A percentile compares a stretch with the other conserved stretches of the same genome.
Evolutionary conservation across 805 yeast species (phyloP).

Genomic region (Allodekkera sacchari): DNA sequence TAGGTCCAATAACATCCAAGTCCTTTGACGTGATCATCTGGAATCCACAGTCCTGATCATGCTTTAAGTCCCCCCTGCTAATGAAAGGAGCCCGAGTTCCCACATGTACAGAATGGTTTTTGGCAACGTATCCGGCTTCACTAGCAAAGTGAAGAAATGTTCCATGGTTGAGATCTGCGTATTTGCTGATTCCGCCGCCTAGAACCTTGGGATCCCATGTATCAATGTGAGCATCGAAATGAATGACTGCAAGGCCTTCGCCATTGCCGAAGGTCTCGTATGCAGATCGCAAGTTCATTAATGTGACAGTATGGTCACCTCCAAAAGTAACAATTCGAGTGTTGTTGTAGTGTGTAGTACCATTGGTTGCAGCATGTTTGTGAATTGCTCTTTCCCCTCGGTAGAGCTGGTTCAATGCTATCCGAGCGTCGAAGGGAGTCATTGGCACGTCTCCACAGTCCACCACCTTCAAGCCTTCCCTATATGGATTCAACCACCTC

Average conservation of each 20-base stretch:
- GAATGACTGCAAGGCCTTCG: conserved; percentile 42
- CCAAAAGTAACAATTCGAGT: conserved; percentile 44
- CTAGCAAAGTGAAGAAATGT: conserved; percentile 64
- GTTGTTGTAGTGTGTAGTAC: conserved; percentile 13
- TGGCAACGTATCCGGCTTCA: conserved; percentile 51
- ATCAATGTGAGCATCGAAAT: conserved; percentile 63
- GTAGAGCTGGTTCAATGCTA: conserved; percentile 48
- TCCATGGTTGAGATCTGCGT: conserved; percentile 53
- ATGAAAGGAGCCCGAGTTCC: conserved; percentile 61
- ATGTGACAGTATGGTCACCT: conserved; percentile 53
- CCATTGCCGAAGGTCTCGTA: conserved; percentile 41
- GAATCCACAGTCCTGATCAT: conserved; percentile 46
- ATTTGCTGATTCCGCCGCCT: conserved; percentile 55
- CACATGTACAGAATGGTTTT: conserved; percentile 45
- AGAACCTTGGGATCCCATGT: conserved; percentile 60
- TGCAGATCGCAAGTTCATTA: conserved; percentile 43
- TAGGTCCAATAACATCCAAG: conserved; percentile 32
- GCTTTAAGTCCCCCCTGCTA: conserved; percentile 23
- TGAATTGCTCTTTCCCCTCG: conserved; percentile 44
- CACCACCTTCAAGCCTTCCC: conserved; percentile 29
- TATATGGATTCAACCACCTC: conserved; percentile 34
- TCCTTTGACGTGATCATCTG: conserved; percentile 37
- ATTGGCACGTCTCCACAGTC: conserved; percentile 58
- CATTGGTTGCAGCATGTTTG: conserved; percentile 21
- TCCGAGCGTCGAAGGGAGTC: conserved; percentile 52